phyloP scores from a whole-genome alignment of 495 filamentous ascomycete species.

The Pseudotulostoma volvatum region DNA sequence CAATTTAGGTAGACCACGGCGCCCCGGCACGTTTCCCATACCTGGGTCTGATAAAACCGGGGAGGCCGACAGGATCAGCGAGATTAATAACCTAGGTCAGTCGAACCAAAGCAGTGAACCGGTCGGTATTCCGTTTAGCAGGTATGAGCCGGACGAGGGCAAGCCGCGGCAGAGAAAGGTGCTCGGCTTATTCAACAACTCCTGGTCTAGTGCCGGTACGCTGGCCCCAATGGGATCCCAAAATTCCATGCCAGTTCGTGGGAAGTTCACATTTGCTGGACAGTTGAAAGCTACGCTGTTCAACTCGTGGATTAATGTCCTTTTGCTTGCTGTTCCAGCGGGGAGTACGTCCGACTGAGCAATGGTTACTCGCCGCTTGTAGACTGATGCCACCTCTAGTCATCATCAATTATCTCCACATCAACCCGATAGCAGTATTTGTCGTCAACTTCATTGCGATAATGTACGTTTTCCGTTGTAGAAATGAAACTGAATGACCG shows the following conservation, averaged over 20 bases:
- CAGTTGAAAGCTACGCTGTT: slow-evolving; percentile 58
- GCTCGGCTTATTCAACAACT: background rate
- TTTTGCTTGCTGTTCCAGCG: slow-evolving; percentile 62
- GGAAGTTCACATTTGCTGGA: slow-evolving; percentile 47
- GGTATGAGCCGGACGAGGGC: slow-evolving; percentile 3
- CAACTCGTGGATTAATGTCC: slow-evolving; percentile 69
- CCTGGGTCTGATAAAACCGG: slow-evolving; percentile 10
- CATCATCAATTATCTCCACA: slow-evolving; percentile 43
- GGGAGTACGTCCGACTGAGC: slow-evolving; percentile 28
- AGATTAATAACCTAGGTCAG: slow-evolving; percentile 9
- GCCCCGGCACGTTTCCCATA: slow-evolving; percentile 16
- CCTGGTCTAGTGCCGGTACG: background rate
- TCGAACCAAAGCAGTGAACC: slow-evolving; percentile 8
- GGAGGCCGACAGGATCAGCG: slow-evolving; percentile 3
- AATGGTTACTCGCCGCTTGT: slow-evolving; percentile 5
- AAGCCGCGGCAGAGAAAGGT: slow-evolving; percentile 17
- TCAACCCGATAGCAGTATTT: slow-evolving; percentile 48
- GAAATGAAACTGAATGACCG: no score
- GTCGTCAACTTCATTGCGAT: slow-evolving; percentile 82
- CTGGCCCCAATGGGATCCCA: slow-evolving; percentile 1
- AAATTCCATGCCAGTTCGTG: slow-evolving; percentile 20
- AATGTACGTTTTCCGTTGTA: slow-evolving; percentile 32
- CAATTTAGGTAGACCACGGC: slow-evolving; percentile 13
- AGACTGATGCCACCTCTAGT: no score
- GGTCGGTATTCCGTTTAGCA: no score